Evolutionary conservation across 2,329 filamentous ascomycete genomes (phyloP).

Genomic region (Zymoseptoria ardabiliae): DNA sequence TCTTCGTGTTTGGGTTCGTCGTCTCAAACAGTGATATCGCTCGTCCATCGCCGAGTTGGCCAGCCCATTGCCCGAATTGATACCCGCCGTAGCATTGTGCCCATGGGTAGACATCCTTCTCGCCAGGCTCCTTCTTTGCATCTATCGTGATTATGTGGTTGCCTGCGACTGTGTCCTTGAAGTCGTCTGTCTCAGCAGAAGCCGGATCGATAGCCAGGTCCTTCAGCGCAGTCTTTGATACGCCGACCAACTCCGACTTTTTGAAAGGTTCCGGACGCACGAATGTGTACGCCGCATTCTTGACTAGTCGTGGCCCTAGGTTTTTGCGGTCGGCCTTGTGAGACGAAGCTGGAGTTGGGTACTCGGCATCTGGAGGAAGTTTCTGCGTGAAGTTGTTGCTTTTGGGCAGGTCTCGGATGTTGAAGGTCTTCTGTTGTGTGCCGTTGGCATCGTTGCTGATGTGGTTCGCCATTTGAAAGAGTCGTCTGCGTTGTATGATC

Average conservation of each 20-base stretch:
- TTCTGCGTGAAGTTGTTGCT: conserved; percentile 57
- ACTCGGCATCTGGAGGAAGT: conserved; percentile 68
- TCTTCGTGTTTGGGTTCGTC: conserved; percentile 63
- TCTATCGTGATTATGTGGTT: conserved; percentile 77
- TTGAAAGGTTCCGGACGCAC: conserved; percentile 70
- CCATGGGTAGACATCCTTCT: conserved; percentile 83
- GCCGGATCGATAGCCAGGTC: conserved; percentile 69
- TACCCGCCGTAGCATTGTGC: conserved; percentile 92
- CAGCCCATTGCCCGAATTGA: conserved; percentile 74
- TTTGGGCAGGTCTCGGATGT: conserved; percentile 51
- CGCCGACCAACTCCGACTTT: conserved; percentile 70
- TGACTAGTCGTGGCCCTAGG: conserved; percentile 75
- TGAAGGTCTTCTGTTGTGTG: conserved; percentile 25
- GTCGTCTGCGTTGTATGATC: conserved; percentile 20
- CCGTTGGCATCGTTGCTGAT: conserved; percentile 26
- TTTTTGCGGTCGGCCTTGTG: conserved; percentile 71
- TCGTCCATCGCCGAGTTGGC: conserved; percentile 88
- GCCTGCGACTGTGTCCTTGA: conserved; percentile 69
- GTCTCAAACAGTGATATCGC: conserved; percentile 92
- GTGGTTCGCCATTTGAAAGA: conserved; percentile 40
- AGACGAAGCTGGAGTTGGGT: conserved; percentile 72
- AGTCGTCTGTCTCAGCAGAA: conserved; percentile 65
- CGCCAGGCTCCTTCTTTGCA: conserved; percentile 45
- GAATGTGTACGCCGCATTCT: conserved; percentile 79
- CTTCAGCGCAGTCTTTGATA: conserved; percentile 69